Conservation (phyloP, 768 basidiomycete species). For the Tricholoma hemisulphureum region DNA sequence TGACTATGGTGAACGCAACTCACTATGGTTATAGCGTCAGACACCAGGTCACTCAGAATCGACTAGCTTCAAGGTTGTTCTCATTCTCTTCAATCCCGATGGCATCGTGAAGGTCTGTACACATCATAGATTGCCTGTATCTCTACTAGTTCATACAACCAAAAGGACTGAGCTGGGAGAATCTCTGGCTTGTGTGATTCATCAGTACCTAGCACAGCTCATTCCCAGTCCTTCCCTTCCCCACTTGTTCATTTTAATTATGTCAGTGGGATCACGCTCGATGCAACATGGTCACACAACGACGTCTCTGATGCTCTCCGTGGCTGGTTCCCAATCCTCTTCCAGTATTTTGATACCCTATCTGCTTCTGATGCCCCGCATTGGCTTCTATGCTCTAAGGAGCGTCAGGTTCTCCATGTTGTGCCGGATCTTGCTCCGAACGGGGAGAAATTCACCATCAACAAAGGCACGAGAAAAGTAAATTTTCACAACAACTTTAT, state of each 20-base stretch:
- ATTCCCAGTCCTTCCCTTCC: neutral
- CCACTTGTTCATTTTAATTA: neutral
- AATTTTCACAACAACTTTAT: neutral
- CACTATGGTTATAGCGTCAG: neutral
- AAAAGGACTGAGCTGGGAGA: neutral
- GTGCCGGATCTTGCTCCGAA: too few species aligned
- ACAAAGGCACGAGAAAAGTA: too few species aligned
- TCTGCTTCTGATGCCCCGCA: neutral
- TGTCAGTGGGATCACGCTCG: neutral
- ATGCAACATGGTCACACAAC: too few species aligned
- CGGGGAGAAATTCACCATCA: too few species aligned
- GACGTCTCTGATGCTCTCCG: too few species aligned
- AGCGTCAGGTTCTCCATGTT: neutral
- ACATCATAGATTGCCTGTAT: neutral
- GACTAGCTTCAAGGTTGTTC: neutral
- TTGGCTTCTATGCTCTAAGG: neutral
- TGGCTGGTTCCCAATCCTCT: too few species aligned
- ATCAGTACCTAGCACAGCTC: neutral
- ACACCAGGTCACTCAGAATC: neutral
- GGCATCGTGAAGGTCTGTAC: neutral
- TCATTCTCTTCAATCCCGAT: neutral
- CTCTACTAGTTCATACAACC: neutral
- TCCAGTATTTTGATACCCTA: neutral
- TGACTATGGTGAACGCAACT: neutral
- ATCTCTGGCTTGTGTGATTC: neutral